Base-by-base conservation (phyloP, 768 basidiomycete species). In the Lactarius tabidus region DNA sequence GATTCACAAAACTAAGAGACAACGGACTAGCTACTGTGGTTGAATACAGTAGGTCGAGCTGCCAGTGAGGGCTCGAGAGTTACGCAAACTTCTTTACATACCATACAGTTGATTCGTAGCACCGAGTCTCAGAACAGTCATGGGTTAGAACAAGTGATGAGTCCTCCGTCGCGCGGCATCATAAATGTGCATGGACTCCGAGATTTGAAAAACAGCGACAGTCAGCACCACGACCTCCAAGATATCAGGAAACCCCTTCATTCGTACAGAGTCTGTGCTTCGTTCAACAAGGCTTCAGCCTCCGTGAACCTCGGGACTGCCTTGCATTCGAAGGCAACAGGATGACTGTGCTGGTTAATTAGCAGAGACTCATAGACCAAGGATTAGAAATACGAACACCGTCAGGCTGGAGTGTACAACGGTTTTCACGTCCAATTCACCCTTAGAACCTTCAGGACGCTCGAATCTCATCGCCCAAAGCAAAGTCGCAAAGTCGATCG, bases 401-500 rank as follows among this genome's bases (percentile, higher is more conserved):
- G 41, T 52, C 17, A 67, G 14, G 3, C 56, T 69, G 3, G 38
- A 29, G 23, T 64, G 29, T 2, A 54, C 43, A 23, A 51, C 15
- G 5, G 38, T 58, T 7, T 52, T 18, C 12, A 43, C 18, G 48
- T 60, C 63, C 36, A 61, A 57, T 17, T 52, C n/a, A 3, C 63
- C 68, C 12, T 58, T 12, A 3, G 54, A 60, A 23, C 63, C 61
- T 17, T 38, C 26, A 33, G 48, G 18, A 17, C 59, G 63, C 23
- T 56, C 66, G n/a, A 74, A 62, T 31, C 61, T 63, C 48, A 62
- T 67, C n/a, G 72, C 72, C 62, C 68, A 71, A 35, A 78, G 69
- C 2, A 74, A 60, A 20, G 69, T 65, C 10, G 76, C 76, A 33
- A 76, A 71, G 38, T 70, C 66, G 39, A 77, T 75, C 59, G 74